Evolutionary conservation across 2,329 filamentous ascomycete genomes (phyloP), one percentile per base, ranked within the genome.

Genomic region (Aquanectria penicillioides): DNA sequence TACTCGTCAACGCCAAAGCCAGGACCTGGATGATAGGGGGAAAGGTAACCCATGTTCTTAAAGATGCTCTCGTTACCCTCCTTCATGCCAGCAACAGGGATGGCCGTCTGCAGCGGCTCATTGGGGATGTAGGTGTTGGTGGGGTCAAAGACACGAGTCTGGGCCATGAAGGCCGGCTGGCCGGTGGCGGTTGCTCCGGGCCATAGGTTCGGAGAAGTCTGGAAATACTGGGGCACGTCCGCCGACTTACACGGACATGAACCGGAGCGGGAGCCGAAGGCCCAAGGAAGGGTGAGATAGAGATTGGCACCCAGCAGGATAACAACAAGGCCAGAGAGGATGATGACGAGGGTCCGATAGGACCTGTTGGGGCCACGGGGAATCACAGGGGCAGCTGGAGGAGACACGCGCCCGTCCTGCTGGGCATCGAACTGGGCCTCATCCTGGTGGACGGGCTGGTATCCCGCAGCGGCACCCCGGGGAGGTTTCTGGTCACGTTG

Each of bases 1-100:
- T 89, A 90, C 74, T 94, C 91, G 13, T 89, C 79, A 0, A 91
- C 89, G 3, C 91, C 91, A 63, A 93, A 93, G 1, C 91, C 91
- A 0, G 89, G 85, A 53, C 89, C 87, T 0, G 89, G 87, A 60
- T 85, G 85, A 73, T 93, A 93, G 4, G 90, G 89, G 33, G 86
- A 87, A 25, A 93, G 74, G 56, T 69, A 80, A 44, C 88, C 91
- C 81, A 91, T 88, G 69, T 88, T 79, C 61, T 87, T 81, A 74
- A 92, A 93, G 66, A 93, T 90, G 74, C 86, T 90, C 63, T 82
- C 77, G 68, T 88, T 84, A 23, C 83, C 76, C 2, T 75, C 74
- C 43, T 81, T 81, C 75, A 81, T 80, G 22, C 88, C 89, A 49
- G 81, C 71, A 47, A 93, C 89, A 0, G 90, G 89, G 17, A 89